Conservation (phyloP, 495 filamentous ascomycete genomes). For the Penicillium maclennaniae region DNA sequence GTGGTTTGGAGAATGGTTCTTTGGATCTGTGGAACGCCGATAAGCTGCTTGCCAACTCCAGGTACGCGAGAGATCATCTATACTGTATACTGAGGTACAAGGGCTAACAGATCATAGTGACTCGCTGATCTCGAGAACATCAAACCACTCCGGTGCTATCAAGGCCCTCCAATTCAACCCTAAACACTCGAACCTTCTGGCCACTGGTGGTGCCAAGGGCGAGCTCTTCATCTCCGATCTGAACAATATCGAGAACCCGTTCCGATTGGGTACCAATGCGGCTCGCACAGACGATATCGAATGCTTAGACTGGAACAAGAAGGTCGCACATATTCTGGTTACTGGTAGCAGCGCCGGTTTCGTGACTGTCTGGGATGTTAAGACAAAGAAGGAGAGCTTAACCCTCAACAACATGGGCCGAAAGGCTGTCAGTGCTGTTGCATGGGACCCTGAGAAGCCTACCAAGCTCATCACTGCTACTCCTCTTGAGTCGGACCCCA, state of each 20-base stretch:
- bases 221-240: conserved; percentile 96
- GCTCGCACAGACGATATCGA: conserved; percentile 92
- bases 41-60: conserved; percentile 66
- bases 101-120: conserved; percentile 50
- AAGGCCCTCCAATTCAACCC: conserved; percentile 98
- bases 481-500: conserved; percentile 83
- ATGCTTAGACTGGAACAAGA: conserved; percentile 96
- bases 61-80: conserved; percentile 33
- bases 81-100: neutral
- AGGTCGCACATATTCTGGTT: conserved; percentile 92
- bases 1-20: conserved; percentile 93
- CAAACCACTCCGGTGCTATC: conserved; percentile 88
- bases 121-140: conserved; percentile 79
- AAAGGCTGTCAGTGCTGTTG: conserved; percentile 91
- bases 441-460: conserved; percentile 92
- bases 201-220: conserved; percentile 89
- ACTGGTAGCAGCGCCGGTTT: conserved; percentile 93
- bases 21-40: conserved; percentile 93
- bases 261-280: conserved; percentile 80
- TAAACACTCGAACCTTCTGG: conserved; percentile 84
- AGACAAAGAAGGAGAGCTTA: conserved; percentile 92
- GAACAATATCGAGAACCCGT: conserved; percentile 81
- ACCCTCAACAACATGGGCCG: conserved; percentile 89
- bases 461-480: conserved; percentile 92
- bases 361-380: conserved; percentile 98